Evolutionary conservation across 192 early-diverging fungal genomes (phyloP).

Genomic region (Coemansia sp.): DNA sequence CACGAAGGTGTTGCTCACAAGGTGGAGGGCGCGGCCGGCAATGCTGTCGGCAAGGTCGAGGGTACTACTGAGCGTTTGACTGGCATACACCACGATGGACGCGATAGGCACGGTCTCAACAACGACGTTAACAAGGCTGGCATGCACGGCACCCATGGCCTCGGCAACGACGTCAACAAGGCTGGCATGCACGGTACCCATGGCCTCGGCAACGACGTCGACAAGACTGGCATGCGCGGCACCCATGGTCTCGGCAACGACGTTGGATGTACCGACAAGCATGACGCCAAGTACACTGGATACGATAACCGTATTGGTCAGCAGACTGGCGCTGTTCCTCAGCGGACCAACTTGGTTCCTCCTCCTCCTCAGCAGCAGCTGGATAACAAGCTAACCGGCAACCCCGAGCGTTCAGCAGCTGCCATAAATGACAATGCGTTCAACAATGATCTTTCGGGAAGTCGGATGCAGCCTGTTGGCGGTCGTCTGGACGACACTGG

Average conservation of each 20-base stretch:
- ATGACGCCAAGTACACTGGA: too few relatives aligned
- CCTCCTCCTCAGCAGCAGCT: neutral
- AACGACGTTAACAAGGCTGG: too few relatives aligned
- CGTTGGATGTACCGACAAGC: neutral
- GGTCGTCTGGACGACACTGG: too few relatives aligned
- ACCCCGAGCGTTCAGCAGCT: neutral
- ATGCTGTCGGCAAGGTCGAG: constrained; percentile 2
- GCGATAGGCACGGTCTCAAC: neutral
- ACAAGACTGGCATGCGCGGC: neutral
- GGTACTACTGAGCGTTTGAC: constrained; percentile 5
- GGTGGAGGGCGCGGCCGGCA: neutral
- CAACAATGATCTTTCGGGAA: too few relatives aligned
- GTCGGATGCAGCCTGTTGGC: too few relatives aligned
- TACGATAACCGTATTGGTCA: neutral
- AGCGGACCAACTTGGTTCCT: neutral
- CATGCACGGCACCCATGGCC: neutral
- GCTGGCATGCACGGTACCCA: neutral
- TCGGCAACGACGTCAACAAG: neutral
- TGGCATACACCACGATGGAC: neutral
- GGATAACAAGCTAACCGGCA: neutral
- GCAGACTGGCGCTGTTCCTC: neutral
- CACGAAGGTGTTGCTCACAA: neutral
- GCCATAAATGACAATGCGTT: neutral
- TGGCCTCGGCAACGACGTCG: neutral
- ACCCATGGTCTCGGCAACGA: neutral